Conservation (phyloP, 257 asterid genomes). For the Nyctanthes arbortristis region DNA sequence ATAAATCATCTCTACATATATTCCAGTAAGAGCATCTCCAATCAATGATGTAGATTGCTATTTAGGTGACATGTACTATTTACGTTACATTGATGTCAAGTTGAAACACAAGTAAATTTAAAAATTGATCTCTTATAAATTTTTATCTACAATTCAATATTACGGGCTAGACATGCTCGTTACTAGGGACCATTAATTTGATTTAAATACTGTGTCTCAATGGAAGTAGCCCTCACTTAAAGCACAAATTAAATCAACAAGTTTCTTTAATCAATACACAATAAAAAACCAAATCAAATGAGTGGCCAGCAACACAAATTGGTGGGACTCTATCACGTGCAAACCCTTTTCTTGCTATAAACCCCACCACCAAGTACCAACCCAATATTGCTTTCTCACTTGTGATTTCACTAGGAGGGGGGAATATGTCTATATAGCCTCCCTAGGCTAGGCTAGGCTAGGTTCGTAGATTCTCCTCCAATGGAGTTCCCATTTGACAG, state of each 20-base stretch:
- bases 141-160: too few relatives aligned
- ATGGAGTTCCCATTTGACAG: slow-evolving; percentile 44
- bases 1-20: too few relatives aligned
- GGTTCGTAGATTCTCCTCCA: slow-evolving; percentile 43
- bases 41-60: too few relatives aligned
- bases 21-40: too few relatives aligned
- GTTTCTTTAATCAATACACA: slow-evolving; percentile 17
- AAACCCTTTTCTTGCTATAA: not conserved
- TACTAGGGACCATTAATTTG: slow-evolving; percentile 37
- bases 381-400: slow-evolving; percentile 15
- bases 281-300: slow-evolving; percentile 25
- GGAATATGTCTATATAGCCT: slow-evolving; percentile 31
- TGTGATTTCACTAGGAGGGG: slow-evolving; percentile 15
- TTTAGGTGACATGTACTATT: too few relatives aligned
- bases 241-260: slow-evolving; percentile 32
- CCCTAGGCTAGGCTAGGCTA: slow-evolving; percentile 35
- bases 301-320: slow-evolving; percentile 35
- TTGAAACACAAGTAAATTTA: too few relatives aligned
- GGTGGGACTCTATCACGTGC: slow-evolving; percentile 35
- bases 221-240: slow-evolving; percentile 42
- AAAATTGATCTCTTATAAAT: too few relatives aligned
- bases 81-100: too few relatives aligned
- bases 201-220: slow-evolving; percentile 20
- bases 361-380: not conserved
- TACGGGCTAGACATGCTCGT: too few relatives aligned